Conservation (phyloP, 2,329 filamentous ascomycete species). For the Aspergillus udagawae region DNA sequence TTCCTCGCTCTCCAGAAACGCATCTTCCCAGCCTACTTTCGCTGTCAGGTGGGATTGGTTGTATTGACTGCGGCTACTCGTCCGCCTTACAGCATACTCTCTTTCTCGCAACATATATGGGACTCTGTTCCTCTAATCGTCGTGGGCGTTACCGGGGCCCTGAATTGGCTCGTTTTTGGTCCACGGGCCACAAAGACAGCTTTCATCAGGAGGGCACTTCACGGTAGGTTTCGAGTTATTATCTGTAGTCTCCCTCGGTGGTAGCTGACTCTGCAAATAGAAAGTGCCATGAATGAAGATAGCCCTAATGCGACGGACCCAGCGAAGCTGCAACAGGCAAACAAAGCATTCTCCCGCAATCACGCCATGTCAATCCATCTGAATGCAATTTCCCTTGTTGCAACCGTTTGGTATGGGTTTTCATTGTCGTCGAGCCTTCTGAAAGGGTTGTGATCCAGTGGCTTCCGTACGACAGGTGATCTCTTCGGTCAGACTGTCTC, state of each 20-base stretch:
- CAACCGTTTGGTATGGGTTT: conserved; percentile 27
- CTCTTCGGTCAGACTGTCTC: no score
- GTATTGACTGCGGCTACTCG: conserved; percentile 31
- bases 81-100: conserved; percentile 30
- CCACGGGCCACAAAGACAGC: conserved; percentile 32
- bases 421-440: conserved; percentile 16
- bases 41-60: conserved; percentile 32
- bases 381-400: conserved; percentile 37
- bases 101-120: conserved; percentile 19
- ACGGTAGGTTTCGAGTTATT: conserved; percentile 10
- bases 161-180: conserved; percentile 37
- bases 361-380: conserved; percentile 44
- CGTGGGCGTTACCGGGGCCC: conserved; percentile 24
- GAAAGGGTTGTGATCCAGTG: background rate
- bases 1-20: conserved; percentile 40
- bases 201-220: conserved; percentile 28
- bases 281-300: background rate
- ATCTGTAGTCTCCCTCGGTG: background rate
- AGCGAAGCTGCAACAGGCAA: conserved; percentile 15
- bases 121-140: conserved; percentile 27
- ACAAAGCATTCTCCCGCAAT: conserved; percentile 31
- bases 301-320: background rate
- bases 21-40: conserved; percentile 41
- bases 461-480: background rate
- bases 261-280: background rate